These are phyloP conservation scores for Seminavis robusta DNA, from an alignment of 108 stramenopile genomes.

Conservation along the genomic window DNA sequence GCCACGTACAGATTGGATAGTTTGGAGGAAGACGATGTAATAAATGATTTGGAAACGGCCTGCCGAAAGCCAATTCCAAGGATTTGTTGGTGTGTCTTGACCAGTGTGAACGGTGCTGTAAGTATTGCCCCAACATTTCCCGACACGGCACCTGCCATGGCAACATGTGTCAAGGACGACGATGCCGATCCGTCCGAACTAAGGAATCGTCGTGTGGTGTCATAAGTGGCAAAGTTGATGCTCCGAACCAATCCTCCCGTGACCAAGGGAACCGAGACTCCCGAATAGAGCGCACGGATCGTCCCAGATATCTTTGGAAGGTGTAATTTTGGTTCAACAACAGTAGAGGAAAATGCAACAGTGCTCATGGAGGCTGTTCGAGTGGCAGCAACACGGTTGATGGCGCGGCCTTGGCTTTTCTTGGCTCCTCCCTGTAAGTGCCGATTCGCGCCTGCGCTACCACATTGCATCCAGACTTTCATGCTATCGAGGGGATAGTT, in stretches of 20 bases:
- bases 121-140: conserved; percentile 41
- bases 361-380: conserved; percentile 9
- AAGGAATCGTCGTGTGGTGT: conserved; percentile 52
- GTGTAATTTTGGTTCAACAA: conserved; percentile 3
- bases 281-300: conserved; percentile 57
- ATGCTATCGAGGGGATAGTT: conserved; percentile 69
- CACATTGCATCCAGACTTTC: conserved; percentile 70
- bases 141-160: conserved; percentile 49
- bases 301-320: conserved; percentile 20
- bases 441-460: too few relatives aligned
- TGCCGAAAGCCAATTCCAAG: conserved; percentile 47
- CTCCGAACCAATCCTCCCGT: conserved; percentile 65
- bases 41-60: conserved; percentile 37
- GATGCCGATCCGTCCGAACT: too few relatives aligned
- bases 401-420: neutral
- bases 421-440: conserved; percentile 4
- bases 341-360: neutral
- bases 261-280: conserved; percentile 55
- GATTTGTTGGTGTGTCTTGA: conserved; percentile 79
- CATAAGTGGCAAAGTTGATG: conserved; percentile 74
- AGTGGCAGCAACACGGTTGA: neutral
- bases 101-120: conserved; percentile 52
- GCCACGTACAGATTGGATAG: conserved; percentile 37
- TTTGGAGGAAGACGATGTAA: neutral
- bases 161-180: conserved; percentile 46